A percentile compares a stretch with the other conserved stretches of the same genome.
phyloP scores from a whole-genome alignment of 1,139 yeast genomes.

The Hyphopichia pseudoburtonii region DNA sequence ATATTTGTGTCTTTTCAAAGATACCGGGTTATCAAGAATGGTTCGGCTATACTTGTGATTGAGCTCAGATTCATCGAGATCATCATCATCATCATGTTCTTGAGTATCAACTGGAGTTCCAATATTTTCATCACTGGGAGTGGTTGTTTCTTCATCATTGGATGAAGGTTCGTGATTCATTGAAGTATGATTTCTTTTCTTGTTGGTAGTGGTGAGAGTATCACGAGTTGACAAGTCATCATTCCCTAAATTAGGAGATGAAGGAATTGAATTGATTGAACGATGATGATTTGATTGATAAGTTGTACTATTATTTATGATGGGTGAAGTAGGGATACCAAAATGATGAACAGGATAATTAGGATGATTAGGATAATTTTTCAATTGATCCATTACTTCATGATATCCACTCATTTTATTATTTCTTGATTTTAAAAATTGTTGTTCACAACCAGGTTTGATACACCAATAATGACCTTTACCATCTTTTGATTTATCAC shows the following conservation, averaged over 20 bases:
- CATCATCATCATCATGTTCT: constrained; percentile 14
- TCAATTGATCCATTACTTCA: constrained; percentile 47
- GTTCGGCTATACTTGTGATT: constrained; percentile 5
- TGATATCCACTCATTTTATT: constrained; percentile 47
- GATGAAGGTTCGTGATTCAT: not conserved
- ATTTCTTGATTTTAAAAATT: constrained; percentile 67
- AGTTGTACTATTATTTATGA: constrained; percentile 1
- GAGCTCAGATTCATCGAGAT: constrained; percentile 15
- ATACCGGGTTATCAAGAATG: constrained; percentile 2
- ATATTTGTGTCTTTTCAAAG: constrained; percentile 15
- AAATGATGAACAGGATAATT: constrained; percentile 3
- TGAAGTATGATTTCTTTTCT: not conserved
- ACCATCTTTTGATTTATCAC: constrained; percentile 91
- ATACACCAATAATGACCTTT: constrained; percentile 98
- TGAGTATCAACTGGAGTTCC: not conserved
- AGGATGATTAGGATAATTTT: constrained; percentile 6
- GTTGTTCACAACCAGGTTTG: constrained; percentile 77
- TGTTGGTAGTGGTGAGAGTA: too few relatives aligned
- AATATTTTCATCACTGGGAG: not conserved
- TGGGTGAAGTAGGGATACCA: not conserved
- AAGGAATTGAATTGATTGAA: constrained; percentile 30
- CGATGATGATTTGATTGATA: constrained; percentile 9
- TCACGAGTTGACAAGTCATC: constrained; percentile 4
- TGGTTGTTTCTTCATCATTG: not conserved
- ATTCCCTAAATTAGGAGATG: constrained; percentile 29